Base-by-base conservation (phyloP, 768 basidiomycete species). In the Trametes elegans region DNA sequence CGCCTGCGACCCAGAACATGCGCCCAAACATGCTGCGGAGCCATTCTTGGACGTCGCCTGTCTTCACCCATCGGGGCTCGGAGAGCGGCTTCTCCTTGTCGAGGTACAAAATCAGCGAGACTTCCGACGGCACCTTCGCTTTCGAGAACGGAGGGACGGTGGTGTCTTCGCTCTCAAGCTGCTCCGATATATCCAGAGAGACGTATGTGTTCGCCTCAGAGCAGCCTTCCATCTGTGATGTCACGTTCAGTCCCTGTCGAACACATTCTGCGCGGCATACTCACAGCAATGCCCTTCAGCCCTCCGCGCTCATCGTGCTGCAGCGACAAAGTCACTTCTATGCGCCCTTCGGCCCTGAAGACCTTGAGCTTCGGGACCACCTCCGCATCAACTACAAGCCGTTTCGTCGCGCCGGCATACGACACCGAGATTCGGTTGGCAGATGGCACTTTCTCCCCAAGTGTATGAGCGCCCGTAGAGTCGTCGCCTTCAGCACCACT, bases 51-150 rank as follows among this genome's bases (percentile, higher is more conserved):
- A 95, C 82, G 66, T 95, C 90, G 27, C 96, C 96, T 7, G 88
- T 87, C 70, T 93, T 92, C 32, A 93, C 93, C 97, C 96, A 99
- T 68, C 93, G 90, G 7, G 97, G 93, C 68, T 98, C 94, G 14
- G 93, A 94, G 29, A 98, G 73, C 0, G 97, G 97, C 54, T 89
- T 84, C 28, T 81, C 83, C 53, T 82, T 90, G 70, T 99, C 96
- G 58, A 98, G 80, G 71, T 93, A 80, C 21, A 89, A 85, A 9
- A 81, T 65, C 41, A 97, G 73, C n/a, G 79, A 82, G 18, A 89
- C 66, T 26, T 79, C 79, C 21, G 78, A 71, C 24, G 88, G 83
- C 18, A 79, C 68, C 23, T 61, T 60, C 7, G 74, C 73, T 64
- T 80, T 82, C 45, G 77, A 76, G 63, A 94, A 88, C 11, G 88